Evolutionary conservation across 768 basidiomycete species (phyloP), one percentile per base, ranked within the genome.

Genomic region (Psilocybe sp.): DNA sequence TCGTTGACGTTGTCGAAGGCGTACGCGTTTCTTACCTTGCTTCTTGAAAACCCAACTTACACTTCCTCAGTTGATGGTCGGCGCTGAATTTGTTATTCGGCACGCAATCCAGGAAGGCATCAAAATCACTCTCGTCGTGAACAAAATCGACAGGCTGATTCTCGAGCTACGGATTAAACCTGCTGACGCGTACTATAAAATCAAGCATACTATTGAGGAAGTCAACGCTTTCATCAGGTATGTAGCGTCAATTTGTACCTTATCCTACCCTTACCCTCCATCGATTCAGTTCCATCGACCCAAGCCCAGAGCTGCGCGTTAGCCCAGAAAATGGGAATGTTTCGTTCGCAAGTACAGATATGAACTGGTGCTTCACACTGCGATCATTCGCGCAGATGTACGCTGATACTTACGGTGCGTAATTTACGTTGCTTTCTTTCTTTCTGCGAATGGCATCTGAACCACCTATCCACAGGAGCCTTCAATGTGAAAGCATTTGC

Each of bases 1-100:
- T 98, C 1, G 95, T 99, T 3, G 97, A 99, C 60, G 97, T 91
- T n/a, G 90, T 98, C 4, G 97, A 98, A 74, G 97, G 97, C 59
- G 96, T 96, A 64, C 63, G 86, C 71, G 38, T 46, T 33, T 20
- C 46, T 53, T 38, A 19, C 33, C n/a, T 41, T 16, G n/a, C 47
- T 40, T 51, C 60, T 32, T 56, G 52, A 7, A 4, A 38, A 43
- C 37, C 61, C 8, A 65, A 43, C 16, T 40, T 20, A 43, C n/a
- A 32, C 44, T 44, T 37, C 19, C 16, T 47, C 60, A 92, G 92
- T 75, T 93, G 55, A 96, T 98, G 94, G 87, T 92, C 52, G 90
- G 89, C 54, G 88, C 95, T 14, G 93, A 97, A 70, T 80, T 81
- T 46, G 79, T 93, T 57, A 80, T 98, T 59, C 82, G 92, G 45